Percentiles rank a stretch among this genome's conserved stretches.
These are phyloP conservation scores for Pseudogymnoascus sp. DNA, from an alignment of 2,329 filamentous ascomycete genomes.

Conservation along the genomic window DNA sequence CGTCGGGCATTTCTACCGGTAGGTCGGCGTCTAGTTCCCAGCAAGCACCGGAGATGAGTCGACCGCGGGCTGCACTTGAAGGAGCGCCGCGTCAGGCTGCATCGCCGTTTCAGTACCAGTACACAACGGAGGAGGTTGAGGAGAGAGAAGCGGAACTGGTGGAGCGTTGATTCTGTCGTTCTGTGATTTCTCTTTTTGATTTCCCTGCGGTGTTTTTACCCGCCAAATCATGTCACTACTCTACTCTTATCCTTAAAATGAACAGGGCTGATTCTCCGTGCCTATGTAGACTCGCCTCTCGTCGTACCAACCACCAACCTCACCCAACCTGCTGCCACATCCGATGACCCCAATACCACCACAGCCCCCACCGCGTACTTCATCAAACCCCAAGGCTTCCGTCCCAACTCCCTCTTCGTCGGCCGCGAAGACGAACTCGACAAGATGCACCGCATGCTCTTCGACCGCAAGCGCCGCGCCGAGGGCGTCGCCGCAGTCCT, in stretches of 20 bases:
- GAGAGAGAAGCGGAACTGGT: slow-evolving; percentile 24
- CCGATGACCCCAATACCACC: slow-evolving; percentile 13
- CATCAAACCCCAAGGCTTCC: slow-evolving; percentile 47
- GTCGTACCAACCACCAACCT: slow-evolving; percentile 24
- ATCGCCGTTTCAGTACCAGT: background rate
- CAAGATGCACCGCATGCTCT: slow-evolving; percentile 50
- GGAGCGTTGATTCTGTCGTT: slow-evolving; percentile 10
- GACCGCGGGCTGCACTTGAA: slow-evolving; percentile 18
- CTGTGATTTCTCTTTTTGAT: background rate
- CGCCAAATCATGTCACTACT: background rate
- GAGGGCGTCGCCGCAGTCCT: slow-evolving; percentile 55
- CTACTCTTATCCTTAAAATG: slow-evolving; percentile 13
- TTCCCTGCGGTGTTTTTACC: background rate
- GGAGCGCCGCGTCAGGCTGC: slow-evolving; percentile 11
- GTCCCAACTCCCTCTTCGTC: slow-evolving; percentile 54
- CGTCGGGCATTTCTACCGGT: background rate
- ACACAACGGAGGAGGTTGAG: slow-evolving; percentile 19
- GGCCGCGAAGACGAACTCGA: slow-evolving; percentile 51
- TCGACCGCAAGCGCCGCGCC: slow-evolving; percentile 44
- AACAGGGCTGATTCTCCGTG: slow-evolving; percentile 26
- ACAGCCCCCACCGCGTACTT: slow-evolving; percentile 24
- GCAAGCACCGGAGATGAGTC: background rate
- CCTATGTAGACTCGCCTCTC: slow-evolving; percentile 25
- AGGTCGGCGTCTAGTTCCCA: background rate
- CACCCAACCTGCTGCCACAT: slow-evolving; percentile 18